These are phyloP conservation scores for Aspergillus baeticus DNA, from an alignment of 495 filamentous ascomycete species.

Conservation along the genomic window DNA sequence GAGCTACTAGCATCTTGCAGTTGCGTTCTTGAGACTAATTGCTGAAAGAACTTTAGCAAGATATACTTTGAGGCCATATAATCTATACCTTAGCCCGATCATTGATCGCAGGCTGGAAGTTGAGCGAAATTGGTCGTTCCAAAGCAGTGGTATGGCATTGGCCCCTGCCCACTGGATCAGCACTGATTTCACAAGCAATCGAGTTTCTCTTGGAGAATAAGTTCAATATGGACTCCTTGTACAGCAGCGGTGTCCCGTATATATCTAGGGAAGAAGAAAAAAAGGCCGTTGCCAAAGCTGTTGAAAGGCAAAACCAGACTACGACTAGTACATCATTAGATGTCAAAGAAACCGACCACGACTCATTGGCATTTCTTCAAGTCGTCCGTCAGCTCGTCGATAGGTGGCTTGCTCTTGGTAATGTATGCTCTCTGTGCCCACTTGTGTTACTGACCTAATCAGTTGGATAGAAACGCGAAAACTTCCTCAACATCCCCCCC, in stretches of 20 bases:
- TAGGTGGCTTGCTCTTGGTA: constrained; percentile 40
- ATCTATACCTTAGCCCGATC: constrained; percentile 61
- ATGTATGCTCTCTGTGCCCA: constrained; percentile 16
- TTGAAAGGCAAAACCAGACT: constrained; percentile 30
- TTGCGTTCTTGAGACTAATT: background rate
- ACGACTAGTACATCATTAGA: constrained; percentile 37
- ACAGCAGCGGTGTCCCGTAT: constrained; percentile 63
- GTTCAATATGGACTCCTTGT: constrained; percentile 61
- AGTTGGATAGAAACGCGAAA: constrained; percentile 15
- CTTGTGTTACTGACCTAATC: constrained; percentile 5
- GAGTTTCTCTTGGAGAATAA: constrained; percentile 60
- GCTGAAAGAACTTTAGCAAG: constrained; percentile 29
- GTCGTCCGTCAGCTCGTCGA: constrained; percentile 42
- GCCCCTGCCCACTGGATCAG: background rate
- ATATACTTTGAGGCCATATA: constrained; percentile 67
- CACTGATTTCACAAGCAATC: constrained; percentile 40
- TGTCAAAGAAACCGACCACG: constrained; percentile 53
- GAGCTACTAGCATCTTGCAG: background rate
- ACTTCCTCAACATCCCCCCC: constrained; percentile 33
- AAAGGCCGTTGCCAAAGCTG: constrained; percentile 29
- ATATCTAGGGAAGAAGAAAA: constrained; percentile 65
- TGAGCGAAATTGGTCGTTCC: constrained; percentile 54
- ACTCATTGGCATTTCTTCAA: constrained; percentile 56
- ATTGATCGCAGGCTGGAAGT: constrained; percentile 48
- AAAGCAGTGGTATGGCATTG: constrained; percentile 45